Evolutionary conservation across 2,329 filamentous ascomycete species (phyloP).

Genomic region (Pezicula carpinea): DNA sequence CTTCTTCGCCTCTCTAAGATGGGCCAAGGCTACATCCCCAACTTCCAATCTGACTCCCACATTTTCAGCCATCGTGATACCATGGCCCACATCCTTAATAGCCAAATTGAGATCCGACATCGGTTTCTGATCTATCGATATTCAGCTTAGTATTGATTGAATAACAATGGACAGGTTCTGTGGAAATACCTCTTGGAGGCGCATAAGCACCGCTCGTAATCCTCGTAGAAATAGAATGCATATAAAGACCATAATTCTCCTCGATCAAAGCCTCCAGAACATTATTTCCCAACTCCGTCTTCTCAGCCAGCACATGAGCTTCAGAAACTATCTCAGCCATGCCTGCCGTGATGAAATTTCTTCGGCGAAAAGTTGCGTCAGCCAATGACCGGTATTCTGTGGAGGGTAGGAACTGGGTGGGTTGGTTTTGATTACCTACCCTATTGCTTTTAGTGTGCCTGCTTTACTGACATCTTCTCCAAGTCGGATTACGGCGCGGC

Average conservation of each 20-base stretch:
- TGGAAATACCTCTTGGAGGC: conserved; percentile 31
- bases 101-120: conserved; percentile 45
- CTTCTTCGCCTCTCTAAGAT: conserved; percentile 37
- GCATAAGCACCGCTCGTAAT: conserved; percentile 38
- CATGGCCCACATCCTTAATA: conserved; percentile 48
- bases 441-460: conserved; percentile 39
- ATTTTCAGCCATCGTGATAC: conserved; percentile 37
- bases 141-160: conserved; percentile 1
- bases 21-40: conserved; percentile 37
- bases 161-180: too few species aligned
- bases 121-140: conserved; percentile 27
- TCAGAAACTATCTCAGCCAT: conserved; percentile 41
- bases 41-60: conserved; percentile 35
- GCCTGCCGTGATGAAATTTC: conserved; percentile 34
- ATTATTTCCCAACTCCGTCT: conserved; percentile 36
- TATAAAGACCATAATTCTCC: conserved; percentile 36
- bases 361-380: neutral
- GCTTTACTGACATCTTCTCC: conserved; percentile 37
- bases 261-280: conserved; percentile 37
- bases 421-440: conserved; percentile 2
- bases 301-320: conserved; percentile 41
- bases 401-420: neutral
- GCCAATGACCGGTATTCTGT: neutral
- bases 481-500: conserved; percentile 33
- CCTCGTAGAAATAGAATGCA: conserved; percentile 37